Evolutionary conservation across 2,329 filamentous ascomycete genomes (phyloP).

Genomic region (Aspergillus melleus): DNA sequence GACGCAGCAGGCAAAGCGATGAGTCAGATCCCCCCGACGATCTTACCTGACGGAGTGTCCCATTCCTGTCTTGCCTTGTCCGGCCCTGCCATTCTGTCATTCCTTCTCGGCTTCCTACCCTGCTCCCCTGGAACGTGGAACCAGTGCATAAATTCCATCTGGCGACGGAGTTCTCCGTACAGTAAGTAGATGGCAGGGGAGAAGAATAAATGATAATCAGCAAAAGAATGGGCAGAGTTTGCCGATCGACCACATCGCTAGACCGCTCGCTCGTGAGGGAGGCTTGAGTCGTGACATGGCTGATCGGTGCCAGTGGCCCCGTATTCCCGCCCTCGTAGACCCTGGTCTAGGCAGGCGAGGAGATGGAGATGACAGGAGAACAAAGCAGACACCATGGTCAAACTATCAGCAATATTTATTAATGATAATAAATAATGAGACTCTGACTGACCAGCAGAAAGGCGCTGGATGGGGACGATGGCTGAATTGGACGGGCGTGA

Average conservation of each 20-base stretch:
- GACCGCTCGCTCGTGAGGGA: constrained; percentile 15
- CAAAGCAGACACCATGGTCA: constrained; percentile 1
- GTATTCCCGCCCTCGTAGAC: constrained; percentile 7
- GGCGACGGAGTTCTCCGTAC: no score
- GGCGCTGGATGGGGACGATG: constrained; percentile 11
- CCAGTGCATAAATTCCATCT: background rate
- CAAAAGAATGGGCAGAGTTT: constrained; percentile 12
- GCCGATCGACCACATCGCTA: constrained; percentile 16
- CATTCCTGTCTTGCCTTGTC: background rate
- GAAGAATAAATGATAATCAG: background rate
- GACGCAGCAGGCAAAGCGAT: background rate
- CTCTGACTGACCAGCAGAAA: background rate
- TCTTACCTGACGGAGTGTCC: background rate
- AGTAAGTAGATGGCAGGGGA: no score
- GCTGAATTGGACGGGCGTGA: constrained; percentile 10
- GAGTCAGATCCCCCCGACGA: background rate
- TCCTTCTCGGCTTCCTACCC: no score
- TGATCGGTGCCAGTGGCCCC: constrained; percentile 1
- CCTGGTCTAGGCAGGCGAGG: constrained; percentile 6
- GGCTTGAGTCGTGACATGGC: constrained; percentile 11
- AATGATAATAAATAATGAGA: background rate
- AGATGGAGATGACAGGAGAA: background rate
- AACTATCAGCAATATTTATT: constrained; percentile 2
- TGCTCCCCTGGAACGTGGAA: background rate
- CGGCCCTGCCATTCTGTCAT: no score